Evolutionary conservation across 2,329 filamentous ascomycete genomes (phyloP), one percentile per base, ranked within the genome.

Genomic region (Diaporthe nobilis): DNA sequence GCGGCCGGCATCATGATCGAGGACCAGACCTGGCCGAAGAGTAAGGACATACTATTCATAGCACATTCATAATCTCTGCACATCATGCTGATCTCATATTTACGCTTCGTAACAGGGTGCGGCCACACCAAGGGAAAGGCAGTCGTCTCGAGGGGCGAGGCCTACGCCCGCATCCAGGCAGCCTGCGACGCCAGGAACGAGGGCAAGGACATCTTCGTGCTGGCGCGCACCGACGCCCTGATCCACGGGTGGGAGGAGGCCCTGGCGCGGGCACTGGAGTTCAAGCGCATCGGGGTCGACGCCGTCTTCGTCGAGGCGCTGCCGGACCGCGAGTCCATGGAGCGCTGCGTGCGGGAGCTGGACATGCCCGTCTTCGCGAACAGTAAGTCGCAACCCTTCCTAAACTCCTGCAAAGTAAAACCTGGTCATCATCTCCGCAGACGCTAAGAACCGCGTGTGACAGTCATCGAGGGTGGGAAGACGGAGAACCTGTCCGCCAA

Each of bases 21-120:
- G 74, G 86, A 88, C 72, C 86, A 88, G 76, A 86, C 85, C 0
- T 88, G 86, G 86, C 86, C 87, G 9, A 88, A 88, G 74, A 79
- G 86, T 88, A 73, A 77, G 83, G 28, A 49, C 22, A 44, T 53
- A 22, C 34, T 15, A 13, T 60, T 2, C 10, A 39, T n/a, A 25
- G 22, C 12, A n/a, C 9, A 8, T 34, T 31, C 3, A 3, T n/a
- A 10, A 2, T 6, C n/a, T 7, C 7, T 15, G 22, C 9, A 2
- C 10, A 12, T 42, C 22, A 22, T 1, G 1, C 34, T 25, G 57
- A 12, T 22, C 57, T 61, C 12, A 61, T 22, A 17, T 13, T 7
- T 4, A 25, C 2, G 15, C 10, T 10, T 10, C 17, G 2, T 8
- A 25, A 39, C 34, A 61, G 57, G 57, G 17, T 61, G 57, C 12